Evolutionary conservation across 2,329 filamentous ascomycete genomes (phyloP), one percentile per base, ranked within the genome.

Genomic region (Penicillium psychrosexuale): DNA sequence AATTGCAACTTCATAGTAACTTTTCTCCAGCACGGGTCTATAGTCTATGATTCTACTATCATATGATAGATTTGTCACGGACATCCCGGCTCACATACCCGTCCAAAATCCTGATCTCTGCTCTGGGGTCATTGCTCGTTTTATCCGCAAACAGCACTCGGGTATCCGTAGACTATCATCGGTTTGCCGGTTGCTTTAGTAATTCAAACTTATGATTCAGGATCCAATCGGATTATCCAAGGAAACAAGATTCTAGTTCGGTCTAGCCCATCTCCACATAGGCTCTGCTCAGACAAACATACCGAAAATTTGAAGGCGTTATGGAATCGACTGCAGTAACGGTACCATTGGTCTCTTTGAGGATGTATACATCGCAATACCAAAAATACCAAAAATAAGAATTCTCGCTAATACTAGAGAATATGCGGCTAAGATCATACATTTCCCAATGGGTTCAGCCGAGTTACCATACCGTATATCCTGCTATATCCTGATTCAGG

Each of bases 71-170:
- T 51, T 27, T 44, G 22, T 8, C 9, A 40, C 47, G 39, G 33
- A 43, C 3, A 11, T 1, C 19, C 28, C 27, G 34, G n/a, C n/a
- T 9, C 31, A 46, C 19, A 33, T 15, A 12, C 28, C 19, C 6
- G 9, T 34, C 11, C 7, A 5, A 48, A 42, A 30, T 4, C 22
- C 15, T 42, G 30, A 42, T 42, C 27, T 37, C 19, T 34, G 5
- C 7, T 37, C 19, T 34, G 5, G 5, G 33, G 34, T 34, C 22
- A 17, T 19, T 38, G 24, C 28, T n/a, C 24, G 37, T 54, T 30
- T 38, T 44, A 28, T 60, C 60, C 59, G 60, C 60, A 61, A 62
- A 58, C 60, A 49, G 60, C 54, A 40, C 5, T 55, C 36, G 24
- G 31, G 22, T 22, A 57, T 24, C 48, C 27, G 24, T 42, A 22